phyloP scores from a whole-genome alignment of 2,329 filamentous ascomycete genomes.

The Chrysoporthe cubensis region DNA sequence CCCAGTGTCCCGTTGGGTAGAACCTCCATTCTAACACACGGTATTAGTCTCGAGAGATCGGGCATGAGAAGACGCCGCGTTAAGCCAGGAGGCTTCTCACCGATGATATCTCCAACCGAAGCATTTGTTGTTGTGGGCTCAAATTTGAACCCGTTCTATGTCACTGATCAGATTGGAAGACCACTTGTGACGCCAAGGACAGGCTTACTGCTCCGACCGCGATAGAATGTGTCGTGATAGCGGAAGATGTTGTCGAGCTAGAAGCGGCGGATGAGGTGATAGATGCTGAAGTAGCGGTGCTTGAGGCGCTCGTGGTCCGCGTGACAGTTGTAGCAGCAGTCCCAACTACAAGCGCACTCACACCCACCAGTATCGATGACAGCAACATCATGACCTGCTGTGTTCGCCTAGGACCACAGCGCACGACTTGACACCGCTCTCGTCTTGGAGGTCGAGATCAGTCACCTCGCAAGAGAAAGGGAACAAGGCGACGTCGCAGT shows the following conservation, averaged over 20 bases:
- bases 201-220: constrained; percentile 37
- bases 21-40: constrained; percentile 56
- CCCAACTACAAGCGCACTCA: constrained; percentile 19
- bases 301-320: neutral
- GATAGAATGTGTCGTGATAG: constrained; percentile 34
- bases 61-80: neutral
- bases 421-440: neutral
- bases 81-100: constrained; percentile 36
- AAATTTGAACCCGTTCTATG: constrained; percentile 41
- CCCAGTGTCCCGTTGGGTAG: constrained; percentile 65
- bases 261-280: constrained; percentile 26
- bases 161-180: neutral
- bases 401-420: neutral
- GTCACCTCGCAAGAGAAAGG: constrained; percentile 4
- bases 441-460: neutral
- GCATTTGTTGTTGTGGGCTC: constrained; percentile 40
- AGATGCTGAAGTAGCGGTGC: constrained; percentile 10
- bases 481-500: neutral
- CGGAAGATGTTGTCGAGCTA: constrained; percentile 29
- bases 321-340: constrained; percentile 16
- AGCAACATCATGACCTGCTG: neutral
- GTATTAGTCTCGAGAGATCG: constrained; percentile 22
- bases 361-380: constrained; percentile 24
- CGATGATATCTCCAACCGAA: constrained; percentile 52
- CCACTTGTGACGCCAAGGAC: neutral